Conservation (phyloP, 345 rosid species). For the Tarenaya hassleriana region DNA sequence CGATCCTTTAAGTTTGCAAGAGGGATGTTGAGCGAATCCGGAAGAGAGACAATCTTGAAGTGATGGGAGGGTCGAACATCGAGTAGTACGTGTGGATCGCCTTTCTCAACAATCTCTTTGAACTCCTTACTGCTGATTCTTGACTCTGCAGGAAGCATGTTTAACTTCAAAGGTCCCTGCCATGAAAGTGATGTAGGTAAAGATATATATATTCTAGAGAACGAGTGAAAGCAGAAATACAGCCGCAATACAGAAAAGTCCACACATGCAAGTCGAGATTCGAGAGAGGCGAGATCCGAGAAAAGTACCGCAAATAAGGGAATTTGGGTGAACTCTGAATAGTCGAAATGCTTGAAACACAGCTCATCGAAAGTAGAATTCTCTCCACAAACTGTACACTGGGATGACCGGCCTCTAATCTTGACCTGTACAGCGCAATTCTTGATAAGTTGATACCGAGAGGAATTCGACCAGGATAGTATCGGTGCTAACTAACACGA, state of each 20-base stretch:
- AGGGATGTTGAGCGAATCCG: slow-evolving; percentile 65
- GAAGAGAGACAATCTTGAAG: slow-evolving; percentile 76
- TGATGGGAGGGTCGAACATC: slow-evolving; percentile 91
- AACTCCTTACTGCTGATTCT: slow-evolving; percentile 64
- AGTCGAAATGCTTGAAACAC: slow-evolving; percentile 65
- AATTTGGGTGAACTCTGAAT: slow-evolving; percentile 79
- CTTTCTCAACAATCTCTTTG: slow-evolving; percentile 37
- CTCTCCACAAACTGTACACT: slow-evolving; percentile 77
- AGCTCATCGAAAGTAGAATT: slow-evolving; percentile 42
- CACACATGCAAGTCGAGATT: neutral
- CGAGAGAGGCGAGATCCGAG: slow-evolving; percentile 1
- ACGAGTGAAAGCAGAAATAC: slow-evolving; percentile 1
- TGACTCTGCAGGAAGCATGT: slow-evolving; percentile 46
- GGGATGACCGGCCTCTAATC: slow-evolving; percentile 66
- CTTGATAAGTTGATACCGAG: neutral
- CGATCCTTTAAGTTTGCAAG: slow-evolving; percentile 55
- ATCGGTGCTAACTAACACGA: too few relatives aligned
- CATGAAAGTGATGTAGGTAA: slow-evolving; percentile 3
- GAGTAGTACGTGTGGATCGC: slow-evolving; percentile 51
- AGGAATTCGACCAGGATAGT: too few relatives aligned
- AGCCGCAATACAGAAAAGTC: too few relatives aligned
- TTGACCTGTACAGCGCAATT: slow-evolving; percentile 48
- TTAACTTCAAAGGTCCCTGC: slow-evolving; percentile 57
- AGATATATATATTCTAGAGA: too few relatives aligned
- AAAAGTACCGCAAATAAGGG: slow-evolving; percentile 48